Evolutionary conservation across 805 yeast genomes (phyloP), one percentile per base, ranked within the genome.

Genomic region (Starmera pachycereana): DNA sequence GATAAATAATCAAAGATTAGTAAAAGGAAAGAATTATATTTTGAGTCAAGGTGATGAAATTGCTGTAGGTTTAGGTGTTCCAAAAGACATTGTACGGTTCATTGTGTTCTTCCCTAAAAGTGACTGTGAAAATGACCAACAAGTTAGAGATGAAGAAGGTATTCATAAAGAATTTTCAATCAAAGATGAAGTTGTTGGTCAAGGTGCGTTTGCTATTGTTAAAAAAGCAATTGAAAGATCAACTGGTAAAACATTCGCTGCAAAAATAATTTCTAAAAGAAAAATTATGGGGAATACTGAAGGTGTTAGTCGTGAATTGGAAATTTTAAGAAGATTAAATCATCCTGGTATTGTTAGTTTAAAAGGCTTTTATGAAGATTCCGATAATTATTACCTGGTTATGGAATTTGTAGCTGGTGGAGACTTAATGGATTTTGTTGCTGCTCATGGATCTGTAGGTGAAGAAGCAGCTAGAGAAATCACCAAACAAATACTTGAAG

Each of bases 391-490:
- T 58, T 90, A 86, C 57, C 66, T 92, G 46, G 90, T 92, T 8
- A 90, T 92, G 97, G 98, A 92, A 55, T 84, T 80, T 52, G 94
- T 92, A 25, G 81, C 94, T 2, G 97, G 97, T 12, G 99, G 98
- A 22, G 99, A 92, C 59, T 66, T 92, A 39, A 92, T 92, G 98
- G 98, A 92, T 63, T 89, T 86, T 61, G 94, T 90, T 2, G 90
- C 94, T 1, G 85, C 88, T 3, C 82, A 85, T 60, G 97, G 97
- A 3, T 76, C 90, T 3, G 83, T 92, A 14, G 90, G 90, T 12
- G 98, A 92, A 59, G 88, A 78, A 37, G 92, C 95, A 4, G 84
- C 89, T 8, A 79, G 83, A 49, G 96, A 85, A 44, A 85, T 92
- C 22, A 73, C 94, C 2, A 74, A 76, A 47, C 98, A 92, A 60